These are phyloP conservation scores for Arxiozyma bovina DNA, from an alignment of 1,139 yeast genomes.

Conservation along the genomic window DNA sequence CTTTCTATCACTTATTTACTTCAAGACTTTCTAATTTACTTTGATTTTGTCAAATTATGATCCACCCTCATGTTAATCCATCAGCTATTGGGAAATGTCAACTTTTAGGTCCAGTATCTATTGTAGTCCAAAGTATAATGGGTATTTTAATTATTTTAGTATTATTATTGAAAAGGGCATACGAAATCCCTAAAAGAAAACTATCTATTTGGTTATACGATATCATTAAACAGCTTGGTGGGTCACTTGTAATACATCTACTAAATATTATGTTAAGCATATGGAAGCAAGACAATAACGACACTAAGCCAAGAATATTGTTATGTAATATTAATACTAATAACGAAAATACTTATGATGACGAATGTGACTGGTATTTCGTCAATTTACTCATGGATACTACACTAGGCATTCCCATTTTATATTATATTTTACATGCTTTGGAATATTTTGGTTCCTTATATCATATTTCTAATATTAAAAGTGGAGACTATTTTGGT, in stretches of 20 bases:
- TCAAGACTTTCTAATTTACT: no score
- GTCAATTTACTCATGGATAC: slow-evolving; percentile 82
- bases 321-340: slow-evolving; percentile 1
- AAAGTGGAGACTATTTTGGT: slow-evolving; percentile 63
- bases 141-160: slow-evolving; percentile 72
- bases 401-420: slow-evolving; percentile 85
- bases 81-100: slow-evolving; percentile 37
- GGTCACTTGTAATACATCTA: slow-evolving; percentile 76
- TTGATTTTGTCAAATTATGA: no score
- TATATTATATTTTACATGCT: slow-evolving; percentile 46
- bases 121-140: slow-evolving; percentile 53
- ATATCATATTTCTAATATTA: slow-evolving; percentile 48
- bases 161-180: slow-evolving; percentile 62
- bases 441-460: slow-evolving; percentile 43
- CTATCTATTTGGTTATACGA: slow-evolving; percentile 87
- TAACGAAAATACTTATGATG: slow-evolving; percentile 36
- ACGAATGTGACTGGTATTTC: slow-evolving; percentile 81
- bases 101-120: slow-evolving; percentile 62
- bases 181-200: slow-evolving; percentile 78
- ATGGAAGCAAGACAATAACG: slow-evolving; percentile 32
- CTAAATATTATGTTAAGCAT: slow-evolving; percentile 70
- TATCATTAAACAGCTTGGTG: slow-evolving; percentile 80
- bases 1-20: no score
- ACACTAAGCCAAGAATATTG: slow-evolving; percentile 7
- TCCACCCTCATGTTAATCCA: not conserved